A percentile compares a stretch with the other conserved stretches of the same genome.
Evolutionary conservation across 345 rosid genomes (phyloP).

Genomic region (Isatis tinctoria): DNA sequence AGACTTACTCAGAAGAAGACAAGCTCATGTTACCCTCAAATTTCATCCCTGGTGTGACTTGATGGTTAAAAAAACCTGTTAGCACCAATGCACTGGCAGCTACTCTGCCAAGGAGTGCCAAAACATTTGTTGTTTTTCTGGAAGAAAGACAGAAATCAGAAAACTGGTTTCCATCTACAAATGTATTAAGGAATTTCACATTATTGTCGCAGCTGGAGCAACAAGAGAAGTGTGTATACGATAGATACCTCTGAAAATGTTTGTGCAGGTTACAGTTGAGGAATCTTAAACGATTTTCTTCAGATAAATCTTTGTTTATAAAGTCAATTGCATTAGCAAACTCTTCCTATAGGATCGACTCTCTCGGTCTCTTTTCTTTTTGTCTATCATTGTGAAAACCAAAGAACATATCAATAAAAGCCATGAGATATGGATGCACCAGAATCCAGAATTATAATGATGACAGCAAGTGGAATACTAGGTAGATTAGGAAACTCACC

Average conservation of each 20-base stretch:
- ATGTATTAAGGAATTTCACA: neutral
- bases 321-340: conserved; percentile 93
- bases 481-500: conserved; percentile 39
- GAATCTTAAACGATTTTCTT: conserved; percentile 67
- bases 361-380: conserved; percentile 64
- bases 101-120: conserved; percentile 77
- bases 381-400: conserved; percentile 26
- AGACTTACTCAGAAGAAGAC: conserved; percentile 63
- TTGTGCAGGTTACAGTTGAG: conserved; percentile 53
- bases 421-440: neutral
- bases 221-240: neutral
- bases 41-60: conserved; percentile 58
- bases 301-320: conserved; percentile 82
- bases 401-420: conserved; percentile 5
- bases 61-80: conserved; percentile 87
- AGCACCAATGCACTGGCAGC: conserved; percentile 67
- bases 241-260: conserved; percentile 66
- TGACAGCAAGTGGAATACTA: neutral
- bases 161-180: neutral
- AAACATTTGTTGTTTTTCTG: conserved; percentile 81
- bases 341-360: conserved; percentile 85
- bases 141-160: conserved; percentile 19
- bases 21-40: conserved; percentile 43
- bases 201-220: neutral
- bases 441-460: neutral